Conservation (phyloP, 805 yeast genomes). For the Hanseniaspora mollemarum region DNA sequence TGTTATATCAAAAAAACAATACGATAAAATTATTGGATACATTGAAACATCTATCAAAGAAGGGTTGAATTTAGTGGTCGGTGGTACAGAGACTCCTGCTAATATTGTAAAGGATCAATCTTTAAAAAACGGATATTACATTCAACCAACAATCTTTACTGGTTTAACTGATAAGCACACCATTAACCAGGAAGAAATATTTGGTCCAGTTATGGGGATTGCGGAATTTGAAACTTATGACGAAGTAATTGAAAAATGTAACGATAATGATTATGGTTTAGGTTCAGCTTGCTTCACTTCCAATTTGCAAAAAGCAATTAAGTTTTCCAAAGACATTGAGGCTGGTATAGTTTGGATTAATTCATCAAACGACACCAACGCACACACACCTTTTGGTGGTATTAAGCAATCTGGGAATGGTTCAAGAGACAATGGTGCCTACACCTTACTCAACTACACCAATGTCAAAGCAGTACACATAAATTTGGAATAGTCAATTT, state of each 20-base stretch:
- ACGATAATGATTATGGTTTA: slow-evolving; percentile 37
- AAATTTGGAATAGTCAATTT: slow-evolving; percentile 37
- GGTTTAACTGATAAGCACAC: slow-evolving; percentile 34
- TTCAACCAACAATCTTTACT: slow-evolving; percentile 40
- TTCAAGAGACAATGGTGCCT: slow-evolving; percentile 50
- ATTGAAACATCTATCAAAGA: slow-evolving; percentile 39
- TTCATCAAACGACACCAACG: slow-evolving; percentile 46
- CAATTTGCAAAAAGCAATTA: slow-evolving; percentile 32
- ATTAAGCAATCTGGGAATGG: slow-evolving; percentile 57
- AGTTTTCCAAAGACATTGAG: slow-evolving; percentile 33
- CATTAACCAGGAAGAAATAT: slow-evolving; percentile 39
- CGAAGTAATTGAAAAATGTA: slow-evolving; percentile 36
- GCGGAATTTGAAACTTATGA: slow-evolving; percentile 36
- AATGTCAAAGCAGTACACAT: slow-evolving; percentile 61
- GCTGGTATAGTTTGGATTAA: slow-evolving; percentile 49
- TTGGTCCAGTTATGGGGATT: slow-evolving; percentile 42
- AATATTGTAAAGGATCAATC: slow-evolving; percentile 20
- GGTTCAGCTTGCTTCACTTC: slow-evolving; percentile 39
- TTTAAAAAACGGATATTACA: slow-evolving; percentile 30
- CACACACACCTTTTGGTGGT: slow-evolving; percentile 58
- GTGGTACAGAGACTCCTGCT: slow-evolving; percentile 33
- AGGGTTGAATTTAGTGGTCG: slow-evolving; percentile 42
- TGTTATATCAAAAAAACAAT: slow-evolving; percentile 42
- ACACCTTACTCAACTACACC: slow-evolving; percentile 52
- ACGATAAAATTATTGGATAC: slow-evolving; percentile 37